Base-by-base conservation (phyloP, 129 eudicot genomes). In the Sambucus nigra region DNA sequence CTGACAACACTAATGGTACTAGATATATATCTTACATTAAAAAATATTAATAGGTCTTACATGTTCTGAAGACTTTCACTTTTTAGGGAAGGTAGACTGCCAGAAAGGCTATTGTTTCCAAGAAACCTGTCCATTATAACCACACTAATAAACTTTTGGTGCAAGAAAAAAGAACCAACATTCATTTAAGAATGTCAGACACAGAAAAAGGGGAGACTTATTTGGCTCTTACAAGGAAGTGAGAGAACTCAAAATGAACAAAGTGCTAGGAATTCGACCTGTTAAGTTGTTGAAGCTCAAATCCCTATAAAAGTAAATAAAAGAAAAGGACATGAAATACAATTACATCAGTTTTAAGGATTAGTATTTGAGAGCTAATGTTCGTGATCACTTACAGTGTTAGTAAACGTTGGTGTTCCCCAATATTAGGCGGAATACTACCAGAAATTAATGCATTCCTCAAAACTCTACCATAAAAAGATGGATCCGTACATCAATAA, bases 241-340 rank as follows among this genome's bases (percentile, higher is more conserved):
- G 45, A 85, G 87, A 27, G 87, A 69, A 52, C 51, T 62, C 59
- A 74, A 53, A 64, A 62, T 74, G 71, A 85, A 77, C 31, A 85
- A 69, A 5, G 76, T 68, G 38, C 38, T 73, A 24, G 95, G 95
- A 51, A 85, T 60, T 17, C 65, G 31, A 31, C 95, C 95, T 39
- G 72, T 72, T 67, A 85, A 54, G 63, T 72, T 80, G 72, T 80
- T 85, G 71, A 80, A 85, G 63, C 95, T 85, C 61, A 85, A 66
- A 73, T 84, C 94, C 71, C 94, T 84, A 78, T 46, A 63, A 70
- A 55, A 64, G 58, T n/a, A n/a, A n/a, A n/a, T n/a, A n/a, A 17
- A 71, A 38, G 23, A 16, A 25, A 11, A 60, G 20, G 12, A 24
- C 22, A 45, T 57, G 20, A 55, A 54, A 29, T 41, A 65, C 24